These are phyloP conservation scores for Ogataea corticis DNA, from an alignment of 805 yeast genomes.

Conservation along the genomic window DNA sequence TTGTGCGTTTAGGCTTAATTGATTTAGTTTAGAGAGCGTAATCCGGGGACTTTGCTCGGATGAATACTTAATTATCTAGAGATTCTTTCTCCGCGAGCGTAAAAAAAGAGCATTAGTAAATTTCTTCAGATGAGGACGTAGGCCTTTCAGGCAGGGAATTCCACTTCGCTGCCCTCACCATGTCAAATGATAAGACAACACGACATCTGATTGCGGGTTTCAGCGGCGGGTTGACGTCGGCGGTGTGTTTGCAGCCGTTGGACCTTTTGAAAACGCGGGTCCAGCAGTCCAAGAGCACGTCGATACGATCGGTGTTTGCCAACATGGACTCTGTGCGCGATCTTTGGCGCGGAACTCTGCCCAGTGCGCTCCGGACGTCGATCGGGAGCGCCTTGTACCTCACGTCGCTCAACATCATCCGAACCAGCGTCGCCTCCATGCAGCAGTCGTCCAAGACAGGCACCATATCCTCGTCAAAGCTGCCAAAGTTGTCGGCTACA, in stretches of 20 bases:
- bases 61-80: too few species aligned
- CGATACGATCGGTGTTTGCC: conserved; percentile 35
- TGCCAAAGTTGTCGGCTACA: conserved; percentile 70
- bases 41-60: too few species aligned
- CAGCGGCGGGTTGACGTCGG: conserved; percentile 78
- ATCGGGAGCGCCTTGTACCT: conserved; percentile 88
- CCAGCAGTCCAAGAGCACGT: conserved; percentile 54
- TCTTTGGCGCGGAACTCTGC: conserved; percentile 92
- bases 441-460: too few species aligned
- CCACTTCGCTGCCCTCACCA: background rate
- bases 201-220: conserved; percentile 79
- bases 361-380: conserved; percentile 87
- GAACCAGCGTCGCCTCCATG: conserved; percentile 42
- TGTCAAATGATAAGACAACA: conserved; percentile 23
- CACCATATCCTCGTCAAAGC: conserved; percentile 36
- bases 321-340: conserved; percentile 46
- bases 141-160: too few species aligned
- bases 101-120: too few species aligned
- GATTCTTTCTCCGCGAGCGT: too few species aligned
- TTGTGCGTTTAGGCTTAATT: background rate
- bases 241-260: conserved; percentile 81
- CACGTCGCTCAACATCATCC: conserved; percentile 62
- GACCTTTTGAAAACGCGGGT: conserved; percentile 86
- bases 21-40: background rate
- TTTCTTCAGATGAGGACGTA: too few species aligned